phyloP scores from a whole-genome alignment of 2,329 filamentous ascomycete genomes.

The Cladosporium sp. region DNA sequence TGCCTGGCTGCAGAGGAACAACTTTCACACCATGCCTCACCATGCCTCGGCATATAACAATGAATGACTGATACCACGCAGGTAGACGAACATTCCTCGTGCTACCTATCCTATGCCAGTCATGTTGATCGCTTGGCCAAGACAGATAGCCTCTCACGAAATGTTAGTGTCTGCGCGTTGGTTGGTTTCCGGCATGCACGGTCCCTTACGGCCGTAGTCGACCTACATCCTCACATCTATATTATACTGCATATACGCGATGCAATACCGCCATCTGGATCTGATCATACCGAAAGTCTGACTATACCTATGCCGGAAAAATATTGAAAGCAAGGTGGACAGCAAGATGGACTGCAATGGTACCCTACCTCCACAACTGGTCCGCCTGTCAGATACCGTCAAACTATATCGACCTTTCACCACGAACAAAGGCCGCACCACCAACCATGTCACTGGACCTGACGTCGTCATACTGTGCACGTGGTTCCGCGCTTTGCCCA shows the following conservation, averaged over 20 bases:
- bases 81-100: background rate
- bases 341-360: too few species aligned
- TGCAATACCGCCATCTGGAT: too few species aligned
- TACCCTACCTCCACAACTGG: background rate
- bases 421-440: background rate
- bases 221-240: background rate
- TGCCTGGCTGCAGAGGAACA: background rate
- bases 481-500: conserved; percentile 30
- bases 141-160: background rate
- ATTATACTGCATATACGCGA: too few species aligned
- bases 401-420: background rate
- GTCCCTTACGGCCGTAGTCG: background rate
- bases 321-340: too few species aligned
- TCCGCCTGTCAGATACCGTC: background rate
- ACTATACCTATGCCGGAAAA: too few species aligned
- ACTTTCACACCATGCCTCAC: background rate
- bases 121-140: background rate
- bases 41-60: too few species aligned
- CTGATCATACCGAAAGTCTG: too few species aligned
- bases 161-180: background rate
- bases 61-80: background rate
- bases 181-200: background rate
- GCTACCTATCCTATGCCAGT: background rate
- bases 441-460: background rate
- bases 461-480: conserved; percentile 35